Evolutionary conservation across 768 basidiomycete genomes (phyloP).

Genomic region (Kwoniella botswanensis): DNA sequence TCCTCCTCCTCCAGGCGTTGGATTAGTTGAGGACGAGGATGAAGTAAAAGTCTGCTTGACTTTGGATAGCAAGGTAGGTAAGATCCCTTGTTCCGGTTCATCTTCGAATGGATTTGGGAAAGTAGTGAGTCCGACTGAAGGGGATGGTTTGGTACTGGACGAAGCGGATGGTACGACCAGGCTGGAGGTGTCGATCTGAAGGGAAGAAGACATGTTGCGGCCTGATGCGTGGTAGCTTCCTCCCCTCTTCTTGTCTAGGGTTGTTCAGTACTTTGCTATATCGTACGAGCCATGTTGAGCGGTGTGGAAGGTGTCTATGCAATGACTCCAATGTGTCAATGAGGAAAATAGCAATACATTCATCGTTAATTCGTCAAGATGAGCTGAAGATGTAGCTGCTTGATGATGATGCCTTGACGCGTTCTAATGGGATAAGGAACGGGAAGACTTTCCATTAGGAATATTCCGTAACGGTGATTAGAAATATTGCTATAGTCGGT

Average conservation of each 20-base stretch:
- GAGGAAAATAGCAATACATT: too few relatives aligned
- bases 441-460: background rate
- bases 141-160: constrained; percentile 21
- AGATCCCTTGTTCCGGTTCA: constrained; percentile 50
- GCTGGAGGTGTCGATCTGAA: constrained; percentile 5
- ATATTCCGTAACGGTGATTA: background rate
- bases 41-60: constrained; percentile 50
- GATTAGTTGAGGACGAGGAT: constrained; percentile 17
- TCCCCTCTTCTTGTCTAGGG: background rate
- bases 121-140: constrained; percentile 37
- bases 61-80: constrained; percentile 50
- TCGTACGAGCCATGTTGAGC: background rate
- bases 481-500: background rate
- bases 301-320: too few relatives aligned
- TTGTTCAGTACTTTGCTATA: background rate
- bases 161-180: background rate
- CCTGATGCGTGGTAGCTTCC: background rate
- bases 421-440: background rate
- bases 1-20: constrained; percentile 5
- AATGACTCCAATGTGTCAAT: too few relatives aligned
- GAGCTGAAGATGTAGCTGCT: too few relatives aligned
- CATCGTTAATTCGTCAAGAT: too few relatives aligned
- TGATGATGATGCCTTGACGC: too few relatives aligned
- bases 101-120: constrained; percentile 53
- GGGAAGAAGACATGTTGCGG: constrained; percentile 10